phyloP scores from a whole-genome alignment of 768 basidiomycete species.

The Suillus variegatus region DNA sequence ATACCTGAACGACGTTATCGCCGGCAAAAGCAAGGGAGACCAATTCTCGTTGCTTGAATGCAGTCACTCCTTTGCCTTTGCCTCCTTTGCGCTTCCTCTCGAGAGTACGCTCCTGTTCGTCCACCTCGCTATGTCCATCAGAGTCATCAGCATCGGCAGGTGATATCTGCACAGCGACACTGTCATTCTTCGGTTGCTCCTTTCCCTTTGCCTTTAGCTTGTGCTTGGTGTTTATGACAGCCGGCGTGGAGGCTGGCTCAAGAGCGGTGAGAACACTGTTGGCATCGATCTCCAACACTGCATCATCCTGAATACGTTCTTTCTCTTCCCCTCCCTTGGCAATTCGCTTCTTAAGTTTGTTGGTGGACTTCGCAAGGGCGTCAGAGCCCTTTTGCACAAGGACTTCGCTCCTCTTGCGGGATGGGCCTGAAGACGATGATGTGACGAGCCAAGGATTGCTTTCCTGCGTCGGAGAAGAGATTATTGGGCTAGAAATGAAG shows the following conservation, averaged over 20 bases:
- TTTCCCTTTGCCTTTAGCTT: constrained; percentile 23
- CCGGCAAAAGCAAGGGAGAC: constrained; percentile 96
- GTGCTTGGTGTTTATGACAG: background rate
- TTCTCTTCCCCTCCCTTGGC: constrained; percentile 58
- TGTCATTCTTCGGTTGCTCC: constrained; percentile 2
- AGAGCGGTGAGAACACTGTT: constrained; percentile 21
- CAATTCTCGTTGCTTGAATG: constrained; percentile 89
- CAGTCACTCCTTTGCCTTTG: constrained; percentile 45
- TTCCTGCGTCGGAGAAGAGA: constrained; percentile 17
- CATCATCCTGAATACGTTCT: constrained; percentile 70
- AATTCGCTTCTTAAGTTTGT: constrained; percentile 69
- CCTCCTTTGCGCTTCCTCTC: constrained; percentile 46
- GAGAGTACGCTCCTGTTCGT: constrained; percentile 60
- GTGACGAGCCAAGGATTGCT: constrained; percentile 83
- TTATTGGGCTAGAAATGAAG: constrained; percentile 16
- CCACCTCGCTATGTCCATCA: constrained; percentile 66
- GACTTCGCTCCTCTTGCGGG: constrained; percentile 75
- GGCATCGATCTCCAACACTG: constrained; percentile 70
- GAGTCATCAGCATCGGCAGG: constrained; percentile 41
- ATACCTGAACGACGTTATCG: constrained; percentile 90
- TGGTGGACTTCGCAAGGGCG: constrained; percentile 63
- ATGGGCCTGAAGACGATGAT: constrained; percentile 42
- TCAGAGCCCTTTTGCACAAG: constrained; percentile 68
- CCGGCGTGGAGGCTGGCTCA: constrained; percentile 6
- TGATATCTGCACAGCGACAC: background rate